These are phyloP conservation scores for Rhododendron ferrugineum DNA, from an alignment of 148 eudicot genomes.

Conservation along the genomic window DNA sequence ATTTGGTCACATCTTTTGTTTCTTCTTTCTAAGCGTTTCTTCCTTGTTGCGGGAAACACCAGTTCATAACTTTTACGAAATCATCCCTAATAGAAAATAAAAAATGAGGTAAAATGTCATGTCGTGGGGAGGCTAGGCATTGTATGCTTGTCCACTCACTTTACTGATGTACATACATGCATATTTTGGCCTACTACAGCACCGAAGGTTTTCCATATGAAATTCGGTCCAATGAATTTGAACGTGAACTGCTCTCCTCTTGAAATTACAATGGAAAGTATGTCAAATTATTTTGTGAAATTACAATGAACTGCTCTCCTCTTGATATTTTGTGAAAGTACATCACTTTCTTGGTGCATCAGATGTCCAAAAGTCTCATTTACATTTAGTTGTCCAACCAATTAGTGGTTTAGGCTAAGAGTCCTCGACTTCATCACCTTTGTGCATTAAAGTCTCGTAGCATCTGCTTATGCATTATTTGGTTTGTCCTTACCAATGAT, in stretches of 20 bases:
- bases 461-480: not conserved
- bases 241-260: not conserved
- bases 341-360: not conserved
- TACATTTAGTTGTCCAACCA: not conserved
- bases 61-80: not conserved
- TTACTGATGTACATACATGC: not conserved
- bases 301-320: slow-evolving; percentile 5
- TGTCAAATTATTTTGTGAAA: not conserved
- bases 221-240: not conserved
- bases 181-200: not conserved
- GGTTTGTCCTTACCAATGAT: not conserved
- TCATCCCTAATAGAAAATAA: not conserved
- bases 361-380: not conserved
- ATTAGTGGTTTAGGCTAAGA: not conserved
- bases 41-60: not conserved
- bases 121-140: not conserved
- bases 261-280: not conserved
- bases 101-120: not conserved
- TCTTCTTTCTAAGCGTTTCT: not conserved
- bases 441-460: not conserved
- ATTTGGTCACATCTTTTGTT: not conserved
- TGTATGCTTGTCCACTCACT: not conserved
- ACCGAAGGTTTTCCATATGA: not conserved
- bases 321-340: not conserved
- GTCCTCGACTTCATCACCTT: not conserved